Conservation (phyloP, 305 asterid genomes). For the Caryopteris hybrid region DNA sequence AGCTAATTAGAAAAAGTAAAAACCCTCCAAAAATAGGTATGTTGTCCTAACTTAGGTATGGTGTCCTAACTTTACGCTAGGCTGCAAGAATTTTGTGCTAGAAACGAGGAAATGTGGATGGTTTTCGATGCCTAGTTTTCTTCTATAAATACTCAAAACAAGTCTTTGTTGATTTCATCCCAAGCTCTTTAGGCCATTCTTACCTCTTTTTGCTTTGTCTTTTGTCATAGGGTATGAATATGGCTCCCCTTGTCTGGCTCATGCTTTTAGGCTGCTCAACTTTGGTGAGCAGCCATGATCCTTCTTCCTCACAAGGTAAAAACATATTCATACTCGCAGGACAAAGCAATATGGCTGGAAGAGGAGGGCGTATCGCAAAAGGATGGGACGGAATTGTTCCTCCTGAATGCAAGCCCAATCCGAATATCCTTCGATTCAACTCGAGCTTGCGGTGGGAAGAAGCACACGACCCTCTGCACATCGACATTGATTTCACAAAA, state of each 20-base stretch:
- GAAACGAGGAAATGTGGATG: too few relatives aligned
- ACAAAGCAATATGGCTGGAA: slow-evolving; percentile 55
- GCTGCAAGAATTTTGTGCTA: too few relatives aligned
- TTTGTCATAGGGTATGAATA: background rate
- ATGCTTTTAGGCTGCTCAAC: background rate
- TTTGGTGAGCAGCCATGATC: background rate
- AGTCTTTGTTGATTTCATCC: too few relatives aligned
- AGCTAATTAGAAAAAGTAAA: too few relatives aligned
- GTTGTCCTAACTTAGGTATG: too few relatives aligned
- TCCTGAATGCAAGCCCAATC: background rate
- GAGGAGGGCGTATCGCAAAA: slow-evolving; percentile 22
- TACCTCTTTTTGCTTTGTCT: background rate
- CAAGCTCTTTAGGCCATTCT: too few relatives aligned
- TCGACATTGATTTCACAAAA: background rate
- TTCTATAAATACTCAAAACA: too few relatives aligned
- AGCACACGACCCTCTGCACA: slow-evolving; percentile 14
- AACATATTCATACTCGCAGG: slow-evolving; percentile 43
- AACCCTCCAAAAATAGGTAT: too few relatives aligned
- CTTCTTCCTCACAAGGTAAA: slow-evolving; percentile 1
- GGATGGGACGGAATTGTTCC: background rate
- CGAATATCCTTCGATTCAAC: background rate
- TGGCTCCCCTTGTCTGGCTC: slow-evolving; percentile 8
- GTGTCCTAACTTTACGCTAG: too few relatives aligned
- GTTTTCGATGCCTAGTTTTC: too few relatives aligned
- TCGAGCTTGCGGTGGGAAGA: slow-evolving; percentile 28